These are phyloP conservation scores for Hygrophorus russula DNA, from an alignment of 768 basidiomycete species.

Conservation along the genomic window DNA sequence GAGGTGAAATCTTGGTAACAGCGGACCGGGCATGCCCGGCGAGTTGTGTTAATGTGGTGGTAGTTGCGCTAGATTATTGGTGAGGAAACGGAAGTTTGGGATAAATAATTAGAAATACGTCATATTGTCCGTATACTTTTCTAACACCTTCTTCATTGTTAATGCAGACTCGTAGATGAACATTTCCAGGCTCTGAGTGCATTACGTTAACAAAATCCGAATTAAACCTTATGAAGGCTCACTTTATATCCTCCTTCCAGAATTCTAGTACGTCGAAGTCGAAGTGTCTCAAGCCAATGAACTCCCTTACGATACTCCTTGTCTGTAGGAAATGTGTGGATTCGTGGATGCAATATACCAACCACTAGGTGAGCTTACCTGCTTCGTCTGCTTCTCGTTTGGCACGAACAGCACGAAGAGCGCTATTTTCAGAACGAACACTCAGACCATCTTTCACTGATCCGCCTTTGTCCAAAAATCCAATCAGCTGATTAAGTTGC, in stretches of 20 bases:
- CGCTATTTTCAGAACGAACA: constrained; percentile 46
- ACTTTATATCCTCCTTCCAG: constrained; percentile 76
- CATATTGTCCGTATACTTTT: constrained; percentile 73
- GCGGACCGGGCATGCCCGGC: constrained; percentile 50
- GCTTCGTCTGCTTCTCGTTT: constrained; percentile 91
- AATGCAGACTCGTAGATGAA: constrained; percentile 67
- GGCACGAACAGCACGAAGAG: constrained; percentile 66
- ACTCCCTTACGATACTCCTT: constrained; percentile 86
- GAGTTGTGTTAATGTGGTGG: constrained; percentile 63
- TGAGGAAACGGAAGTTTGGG: not conserved
- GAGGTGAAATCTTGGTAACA: constrained; percentile 58
- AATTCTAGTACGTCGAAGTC: constrained; percentile 72
- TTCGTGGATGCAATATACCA: not conserved
- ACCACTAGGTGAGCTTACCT: constrained; percentile 32
- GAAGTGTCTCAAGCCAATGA: constrained; percentile 86
- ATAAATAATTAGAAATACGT: constrained; percentile 31
- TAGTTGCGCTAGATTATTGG: constrained; percentile 50
- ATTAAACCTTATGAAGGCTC: constrained; percentile 9
- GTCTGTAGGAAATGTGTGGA: constrained; percentile 32
- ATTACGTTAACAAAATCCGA: not conserved
- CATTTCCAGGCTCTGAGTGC: constrained; percentile 59
- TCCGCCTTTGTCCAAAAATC: constrained; percentile 70
- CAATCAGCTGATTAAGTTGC: constrained; percentile 78
- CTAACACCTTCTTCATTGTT: constrained; percentile 50
- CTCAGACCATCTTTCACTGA: constrained; percentile 50